phyloP scores from a whole-genome alignment of 1,284 basidiomycete genomes.

The Cutaneotrichosporon sp. region DNA sequence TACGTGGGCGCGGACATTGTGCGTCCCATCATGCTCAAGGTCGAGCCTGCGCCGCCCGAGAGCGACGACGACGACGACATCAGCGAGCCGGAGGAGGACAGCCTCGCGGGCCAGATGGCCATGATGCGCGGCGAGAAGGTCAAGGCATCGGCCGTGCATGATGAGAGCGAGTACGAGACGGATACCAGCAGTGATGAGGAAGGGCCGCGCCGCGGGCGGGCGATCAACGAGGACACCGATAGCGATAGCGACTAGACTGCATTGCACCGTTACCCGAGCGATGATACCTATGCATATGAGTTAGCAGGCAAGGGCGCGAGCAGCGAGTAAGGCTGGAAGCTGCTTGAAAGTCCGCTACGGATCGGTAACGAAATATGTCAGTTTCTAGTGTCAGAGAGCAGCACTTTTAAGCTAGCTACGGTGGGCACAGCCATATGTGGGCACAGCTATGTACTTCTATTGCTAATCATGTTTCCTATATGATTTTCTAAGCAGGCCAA shows the following conservation, averaged over 20 bases:
- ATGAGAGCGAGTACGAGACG: slow-evolving; percentile 55
- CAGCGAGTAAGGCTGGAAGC: background rate
- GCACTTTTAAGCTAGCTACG: too few relatives aligned
- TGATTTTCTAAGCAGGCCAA: too few relatives aligned
- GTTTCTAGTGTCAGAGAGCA: too few relatives aligned
- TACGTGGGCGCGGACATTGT: slow-evolving; percentile 80
- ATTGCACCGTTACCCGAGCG: slow-evolving; percentile 1
- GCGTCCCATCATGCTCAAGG: slow-evolving; percentile 73
- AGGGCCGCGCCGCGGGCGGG: slow-evolving; percentile 29
- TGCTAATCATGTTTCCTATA: too few relatives aligned
- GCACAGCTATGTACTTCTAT: too few relatives aligned
- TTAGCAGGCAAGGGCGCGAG: background rate
- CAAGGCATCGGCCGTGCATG: slow-evolving; percentile 61
- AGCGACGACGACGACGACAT: slow-evolving; percentile 75
- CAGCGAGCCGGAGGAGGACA: slow-evolving; percentile 93
- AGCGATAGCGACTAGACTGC: slow-evolving; percentile 14
- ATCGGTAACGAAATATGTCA: too few relatives aligned
- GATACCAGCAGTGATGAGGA: slow-evolving; percentile 58
- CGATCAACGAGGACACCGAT: slow-evolving; percentile 55
- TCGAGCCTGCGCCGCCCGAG: slow-evolving; percentile 69
- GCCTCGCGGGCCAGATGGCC: slow-evolving; percentile 97
- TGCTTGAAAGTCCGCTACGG: too few relatives aligned
- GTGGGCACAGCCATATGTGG: too few relatives aligned
- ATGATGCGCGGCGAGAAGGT: slow-evolving; percentile 90
- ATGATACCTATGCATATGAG: slow-evolving; percentile 6